phyloP scores from a whole-genome alignment of 176 grass and related monocot genomes.

The Echinochloa phyllopogon region DNA sequence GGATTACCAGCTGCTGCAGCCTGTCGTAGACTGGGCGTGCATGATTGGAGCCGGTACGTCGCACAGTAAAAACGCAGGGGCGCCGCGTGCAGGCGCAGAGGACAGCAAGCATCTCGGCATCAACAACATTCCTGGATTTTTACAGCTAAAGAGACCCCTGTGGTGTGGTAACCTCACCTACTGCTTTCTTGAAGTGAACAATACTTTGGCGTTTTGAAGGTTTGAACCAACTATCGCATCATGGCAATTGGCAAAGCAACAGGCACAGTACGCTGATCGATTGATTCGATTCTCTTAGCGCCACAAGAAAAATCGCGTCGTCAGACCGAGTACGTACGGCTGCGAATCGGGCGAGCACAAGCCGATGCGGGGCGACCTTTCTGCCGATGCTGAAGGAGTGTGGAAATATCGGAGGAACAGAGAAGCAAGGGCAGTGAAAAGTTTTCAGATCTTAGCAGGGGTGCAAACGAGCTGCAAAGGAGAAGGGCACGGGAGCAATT shows the following conservation, averaged over 20 bases:
- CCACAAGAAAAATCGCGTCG: neutral
- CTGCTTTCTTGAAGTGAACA: neutral
- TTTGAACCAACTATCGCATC: neutral
- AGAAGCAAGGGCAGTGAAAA: neutral
- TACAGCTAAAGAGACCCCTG: conserved; percentile 25
- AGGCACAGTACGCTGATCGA: neutral
- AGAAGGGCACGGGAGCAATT: neutral
- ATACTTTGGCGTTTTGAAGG: conserved; percentile 19
- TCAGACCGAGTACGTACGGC: neutral
- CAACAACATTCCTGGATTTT: conserved; percentile 21
- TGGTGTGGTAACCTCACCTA: neutral
- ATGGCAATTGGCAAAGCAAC: neutral
- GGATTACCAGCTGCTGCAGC: neutral
- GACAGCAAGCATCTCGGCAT: conserved; percentile 27
- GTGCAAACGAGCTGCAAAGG: neutral
- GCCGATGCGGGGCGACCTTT: neutral
- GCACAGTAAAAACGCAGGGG: conserved; percentile 20
- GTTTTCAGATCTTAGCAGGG: neutral
- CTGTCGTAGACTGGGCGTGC: neutral
- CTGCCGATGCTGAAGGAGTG: neutral
- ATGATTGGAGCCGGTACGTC: conserved; percentile 16
- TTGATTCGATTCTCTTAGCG: neutral
- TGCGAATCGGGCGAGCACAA: neutral
- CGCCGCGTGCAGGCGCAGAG: neutral
- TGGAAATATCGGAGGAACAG: no score